Conservation (phyloP, 495 filamentous ascomycete genomes). For the Annulohypoxylon moriforme region DNA sequence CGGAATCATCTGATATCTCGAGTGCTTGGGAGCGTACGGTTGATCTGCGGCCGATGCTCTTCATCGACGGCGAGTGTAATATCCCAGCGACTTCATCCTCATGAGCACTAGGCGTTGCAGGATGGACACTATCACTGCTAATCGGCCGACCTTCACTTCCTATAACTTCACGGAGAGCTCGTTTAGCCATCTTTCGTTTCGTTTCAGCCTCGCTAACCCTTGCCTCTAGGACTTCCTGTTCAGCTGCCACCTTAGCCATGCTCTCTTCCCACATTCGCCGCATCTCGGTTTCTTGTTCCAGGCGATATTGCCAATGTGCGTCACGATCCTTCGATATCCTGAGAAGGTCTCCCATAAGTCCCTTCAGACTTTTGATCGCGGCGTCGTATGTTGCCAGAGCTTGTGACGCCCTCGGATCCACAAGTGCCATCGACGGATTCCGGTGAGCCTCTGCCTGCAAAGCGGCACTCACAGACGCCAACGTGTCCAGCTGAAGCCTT, state of each 20-base stretch:
- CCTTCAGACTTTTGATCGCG: slow-evolving; percentile 87
- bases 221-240: slow-evolving; percentile 90
- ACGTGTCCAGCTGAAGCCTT: slow-evolving; percentile 88
- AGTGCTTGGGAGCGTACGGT: slow-evolving; percentile 70
- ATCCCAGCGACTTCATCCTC: slow-evolving; percentile 47
- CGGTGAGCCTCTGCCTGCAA: slow-evolving; percentile 76
- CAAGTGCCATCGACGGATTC: slow-evolving; percentile 75
- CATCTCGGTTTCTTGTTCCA: slow-evolving; percentile 88
- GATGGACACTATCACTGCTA: slow-evolving; percentile 50
- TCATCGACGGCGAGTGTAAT: slow-evolving; percentile 57
- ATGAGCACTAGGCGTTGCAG: slow-evolving; percentile 40
- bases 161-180: slow-evolving; percentile 86
- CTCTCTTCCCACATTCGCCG: slow-evolving; percentile 98
- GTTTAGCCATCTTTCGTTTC: slow-evolving; percentile 89
- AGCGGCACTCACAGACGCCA: slow-evolving; percentile 84
- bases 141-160: slow-evolving; percentile 65
- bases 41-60: slow-evolving; percentile 60
- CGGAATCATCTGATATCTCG: slow-evolving; percentile 75
- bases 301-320: slow-evolving; percentile 93
- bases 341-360: slow-evolving; percentile 85
- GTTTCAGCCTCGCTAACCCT: slow-evolving; percentile 89
- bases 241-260: slow-evolving; percentile 91
- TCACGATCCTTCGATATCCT: slow-evolving; percentile 94
- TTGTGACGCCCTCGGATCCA: slow-evolving; percentile 78
- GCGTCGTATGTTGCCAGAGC: slow-evolving; percentile 89